Conservation (phyloP, 352 stramenopile species). For the Pythium angustatum region DNA sequence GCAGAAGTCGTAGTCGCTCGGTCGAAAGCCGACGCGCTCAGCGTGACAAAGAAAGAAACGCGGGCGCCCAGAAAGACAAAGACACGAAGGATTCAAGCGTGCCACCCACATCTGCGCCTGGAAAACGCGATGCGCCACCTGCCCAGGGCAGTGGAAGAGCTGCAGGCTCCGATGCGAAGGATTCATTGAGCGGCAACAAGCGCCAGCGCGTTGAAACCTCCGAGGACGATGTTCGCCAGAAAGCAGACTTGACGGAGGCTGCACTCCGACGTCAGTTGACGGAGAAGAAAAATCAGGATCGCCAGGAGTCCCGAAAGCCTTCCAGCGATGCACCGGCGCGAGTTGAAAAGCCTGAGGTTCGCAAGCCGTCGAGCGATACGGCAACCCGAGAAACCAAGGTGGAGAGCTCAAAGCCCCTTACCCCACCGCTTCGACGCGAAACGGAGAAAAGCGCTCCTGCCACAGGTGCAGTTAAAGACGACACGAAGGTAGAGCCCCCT, state of each 20-base stretch:
- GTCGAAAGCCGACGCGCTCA: slow-evolving; percentile 13
- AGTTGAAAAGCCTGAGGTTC: slow-evolving; percentile 8
- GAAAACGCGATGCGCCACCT: slow-evolving; percentile 24
- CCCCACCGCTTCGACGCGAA: slow-evolving; percentile 11
- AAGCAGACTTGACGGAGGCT: slow-evolving; percentile 51
- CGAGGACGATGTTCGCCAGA: slow-evolving; percentile 33
- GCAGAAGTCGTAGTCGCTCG: slow-evolving; percentile 31
- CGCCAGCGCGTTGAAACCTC: slow-evolving; percentile 57
- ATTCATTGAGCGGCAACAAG: slow-evolving; percentile 37
- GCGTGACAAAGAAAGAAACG: slow-evolving; percentile 22
- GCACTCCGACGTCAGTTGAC: slow-evolving; percentile 42
- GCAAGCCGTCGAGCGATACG: slow-evolving; percentile 12
- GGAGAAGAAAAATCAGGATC: slow-evolving; percentile 62
- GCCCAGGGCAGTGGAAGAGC: slow-evolving; percentile 24
- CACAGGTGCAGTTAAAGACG: slow-evolving; percentile 9
- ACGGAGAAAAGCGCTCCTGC: slow-evolving; percentile 1
- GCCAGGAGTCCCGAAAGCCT: slow-evolving; percentile 8
- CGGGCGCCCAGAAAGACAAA: slow-evolving; percentile 5
- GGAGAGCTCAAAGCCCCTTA: slow-evolving; percentile 11
- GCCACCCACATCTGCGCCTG: neutral
- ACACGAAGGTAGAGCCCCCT: slow-evolving; percentile 1
- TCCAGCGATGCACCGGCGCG: neutral
- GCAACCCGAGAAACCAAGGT: neutral
- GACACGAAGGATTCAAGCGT: slow-evolving; percentile 9
- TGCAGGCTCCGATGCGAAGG: slow-evolving; percentile 15